phyloP scores from a whole-genome alignment of 2,329 filamentous ascomycete species.

The Trichothecium sympodiale region DNA sequence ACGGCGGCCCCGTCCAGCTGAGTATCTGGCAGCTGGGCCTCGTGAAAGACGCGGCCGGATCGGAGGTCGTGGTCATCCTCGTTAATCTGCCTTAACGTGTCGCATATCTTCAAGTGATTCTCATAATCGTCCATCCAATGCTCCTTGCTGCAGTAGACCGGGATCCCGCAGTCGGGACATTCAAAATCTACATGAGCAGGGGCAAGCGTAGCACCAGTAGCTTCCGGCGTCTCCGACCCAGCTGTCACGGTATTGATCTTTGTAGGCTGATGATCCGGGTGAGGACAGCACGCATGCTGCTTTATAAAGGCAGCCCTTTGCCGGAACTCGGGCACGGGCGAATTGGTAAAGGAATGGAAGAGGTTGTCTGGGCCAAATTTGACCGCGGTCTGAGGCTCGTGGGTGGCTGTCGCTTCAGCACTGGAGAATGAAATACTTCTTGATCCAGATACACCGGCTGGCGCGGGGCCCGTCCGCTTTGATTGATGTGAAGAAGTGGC shows the following conservation, averaged over 20 bases:
- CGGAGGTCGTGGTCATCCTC: slow-evolving; percentile 94
- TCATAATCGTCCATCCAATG: slow-evolving; percentile 98
- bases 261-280: slow-evolving; percentile 74
- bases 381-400: not conserved
- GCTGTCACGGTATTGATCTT: slow-evolving; percentile 53
- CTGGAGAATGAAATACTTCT: slow-evolving; percentile 18
- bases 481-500: slow-evolving; percentile 13
- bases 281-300: slow-evolving; percentile 87
- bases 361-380: slow-evolving; percentile 52
- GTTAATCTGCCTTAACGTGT: slow-evolving; percentile 84
- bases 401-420: slow-evolving; percentile 14
- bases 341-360: slow-evolving; percentile 85
- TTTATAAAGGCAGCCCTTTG: slow-evolving; percentile 82
- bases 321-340: slow-evolving; percentile 80
- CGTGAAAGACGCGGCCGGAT: slow-evolving; percentile 83
- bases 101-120: slow-evolving; percentile 82
- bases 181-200: slow-evolving; percentile 85
- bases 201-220: slow-evolving; percentile 29
- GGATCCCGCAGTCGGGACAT: slow-evolving; percentile 90
- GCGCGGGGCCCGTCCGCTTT: slow-evolving; percentile 9
- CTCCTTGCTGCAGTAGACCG: slow-evolving; percentile 85
- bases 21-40: slow-evolving; percentile 81
- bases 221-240: slow-evolving; percentile 50
- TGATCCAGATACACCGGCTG: not conserved
- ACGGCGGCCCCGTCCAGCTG: slow-evolving; percentile 88